A percentile compares a stretch with the other conserved stretches of the same genome.
phyloP scores from a whole-genome alignment of 2,329 filamentous ascomycete species.

The Pseudocercospora pini-densiflorae region DNA sequence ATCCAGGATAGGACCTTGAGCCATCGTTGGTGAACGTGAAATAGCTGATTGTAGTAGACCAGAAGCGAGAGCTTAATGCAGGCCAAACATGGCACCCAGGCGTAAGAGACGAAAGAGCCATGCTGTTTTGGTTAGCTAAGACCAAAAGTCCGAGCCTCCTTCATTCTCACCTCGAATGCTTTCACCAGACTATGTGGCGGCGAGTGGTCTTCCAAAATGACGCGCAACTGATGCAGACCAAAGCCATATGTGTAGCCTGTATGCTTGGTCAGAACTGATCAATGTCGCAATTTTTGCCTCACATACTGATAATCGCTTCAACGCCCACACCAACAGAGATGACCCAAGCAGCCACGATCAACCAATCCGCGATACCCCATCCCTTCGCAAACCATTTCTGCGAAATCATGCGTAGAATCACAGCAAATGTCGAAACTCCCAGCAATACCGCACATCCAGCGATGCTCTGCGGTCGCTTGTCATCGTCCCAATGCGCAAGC shows the following conservation, averaged over 20 bases:
- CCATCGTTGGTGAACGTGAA: not conserved
- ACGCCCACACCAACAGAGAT: not conserved
- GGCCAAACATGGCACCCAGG: not conserved
- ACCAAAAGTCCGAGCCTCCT: not conserved
- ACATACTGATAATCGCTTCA: not conserved
- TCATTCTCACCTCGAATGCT: not conserved
- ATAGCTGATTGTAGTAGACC: slow-evolving; percentile 1
- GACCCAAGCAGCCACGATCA: not conserved
- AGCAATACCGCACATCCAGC: not conserved
- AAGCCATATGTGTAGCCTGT: not conserved
- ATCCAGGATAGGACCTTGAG: not conserved
- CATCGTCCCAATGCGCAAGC: slow-evolving; percentile 1
- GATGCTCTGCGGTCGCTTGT: not conserved
- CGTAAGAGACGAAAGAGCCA: not conserved
- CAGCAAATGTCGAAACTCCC: not conserved
- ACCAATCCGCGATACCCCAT: not conserved
- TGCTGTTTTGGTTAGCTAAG: not conserved
- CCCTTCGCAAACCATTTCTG: not conserved
- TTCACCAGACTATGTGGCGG: not conserved
- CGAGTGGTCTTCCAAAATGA: not conserved
- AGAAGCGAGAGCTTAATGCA: slow-evolving; percentile 1
- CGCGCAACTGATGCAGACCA: not conserved
- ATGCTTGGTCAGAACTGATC: not conserved
- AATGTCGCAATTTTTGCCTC: not conserved
- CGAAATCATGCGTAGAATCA: not conserved